Evolutionary conservation across 2,329 filamentous ascomycete genomes (phyloP), one percentile per base, ranked within the genome.

Genomic region (Aureobasidium sp.): DNA sequence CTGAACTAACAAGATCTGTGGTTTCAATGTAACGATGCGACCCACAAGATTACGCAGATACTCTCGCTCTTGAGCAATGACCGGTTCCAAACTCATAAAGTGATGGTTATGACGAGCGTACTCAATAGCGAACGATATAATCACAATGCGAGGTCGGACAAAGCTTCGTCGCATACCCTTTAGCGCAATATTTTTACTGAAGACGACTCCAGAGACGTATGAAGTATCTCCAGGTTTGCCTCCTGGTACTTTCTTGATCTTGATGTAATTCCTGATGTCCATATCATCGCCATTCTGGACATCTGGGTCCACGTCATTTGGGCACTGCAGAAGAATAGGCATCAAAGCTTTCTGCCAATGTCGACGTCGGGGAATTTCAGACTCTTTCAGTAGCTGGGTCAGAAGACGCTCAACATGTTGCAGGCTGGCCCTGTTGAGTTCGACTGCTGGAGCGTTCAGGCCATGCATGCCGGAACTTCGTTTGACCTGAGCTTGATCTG

Each of bases 81-180:
- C 94, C 45, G 95, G 95, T 72, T 98, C 94, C 58, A 99, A 82
- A 73, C 96, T 99, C 95, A 99, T 98, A 77, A 99, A 98, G 76
- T 98, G 95, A 69, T 93, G 88, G 74, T 95, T 91, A 71, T 98
- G 94, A 45, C 96, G 90, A 66, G 97, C 93, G 77, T 99, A 99
- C 76, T 99, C 96, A 66, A 99, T 93, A 0, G 96, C 91, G 74
- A 99, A 99, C 0, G 94, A 95, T 66, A 99, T 91, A 69, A 99
- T 93, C 56, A 97, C 87, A 68, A 99, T 96, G 38, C 94, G 90
- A 4, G 96, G 96, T 64, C 93, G 91, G 16, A 86, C 79, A 68
- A 98, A 96, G 69, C 90, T 93, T 66, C 96, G 89, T 23, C 93
- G 91, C 96, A 99, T 99, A 78, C 92, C 97, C 77, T 99, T 99